Base-by-base conservation (phyloP, 2,329 filamentous ascomycete species). In the Achaetomium macrosporum region DNA sequence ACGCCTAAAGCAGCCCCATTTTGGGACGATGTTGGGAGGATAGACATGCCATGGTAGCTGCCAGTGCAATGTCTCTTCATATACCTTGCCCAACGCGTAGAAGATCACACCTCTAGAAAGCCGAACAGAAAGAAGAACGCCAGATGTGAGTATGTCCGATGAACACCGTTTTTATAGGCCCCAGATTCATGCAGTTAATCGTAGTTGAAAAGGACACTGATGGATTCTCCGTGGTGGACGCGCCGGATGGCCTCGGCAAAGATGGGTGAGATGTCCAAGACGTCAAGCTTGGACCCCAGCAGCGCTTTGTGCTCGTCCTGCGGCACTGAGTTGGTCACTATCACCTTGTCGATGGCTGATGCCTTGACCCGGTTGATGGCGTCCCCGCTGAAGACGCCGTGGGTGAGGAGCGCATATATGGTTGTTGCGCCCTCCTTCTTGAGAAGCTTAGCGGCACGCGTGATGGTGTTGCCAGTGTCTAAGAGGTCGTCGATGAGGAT, bases 391-490 rank as follows among this genome's bases (percentile, higher is more conserved):
- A 99, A 81, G 58, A 97, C 90, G 49, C 92, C 93, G 67, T 99
- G 93, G 5, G 93, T 97, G 61, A 99, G 81, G 49, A 99, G 78
- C 7, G 93, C 93, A 68, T 91, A 95, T 42, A 97, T 90, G 60
- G 84, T 84, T 35, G 84, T 87, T n/a, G 93, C 93, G 41, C 92
- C 91, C 71, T 96, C 90, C 64, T 90, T 92, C 76, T 96, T 96
- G 60, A 97, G 75, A n/a, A 97, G 79, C 75, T 97, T 96, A 30
- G 93, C 93, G 9, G 93, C 93, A 56, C 93, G 83, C 0, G 92
- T 97, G 63, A 97, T 96, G 36, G 93, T 99, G 73, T 97, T 97
- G 51, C 88, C 93, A 1, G 93, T 99, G 69, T 99, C 93, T 17
- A 88, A 88, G 63, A 99, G 76, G 69, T 99, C 93, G 69, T 99